A percentile compares a stretch with the other conserved stretches of the same genome.
phyloP scores from a whole-genome alignment of 1,284 basidiomycete genomes.

The Naganishia cerealis region DNA sequence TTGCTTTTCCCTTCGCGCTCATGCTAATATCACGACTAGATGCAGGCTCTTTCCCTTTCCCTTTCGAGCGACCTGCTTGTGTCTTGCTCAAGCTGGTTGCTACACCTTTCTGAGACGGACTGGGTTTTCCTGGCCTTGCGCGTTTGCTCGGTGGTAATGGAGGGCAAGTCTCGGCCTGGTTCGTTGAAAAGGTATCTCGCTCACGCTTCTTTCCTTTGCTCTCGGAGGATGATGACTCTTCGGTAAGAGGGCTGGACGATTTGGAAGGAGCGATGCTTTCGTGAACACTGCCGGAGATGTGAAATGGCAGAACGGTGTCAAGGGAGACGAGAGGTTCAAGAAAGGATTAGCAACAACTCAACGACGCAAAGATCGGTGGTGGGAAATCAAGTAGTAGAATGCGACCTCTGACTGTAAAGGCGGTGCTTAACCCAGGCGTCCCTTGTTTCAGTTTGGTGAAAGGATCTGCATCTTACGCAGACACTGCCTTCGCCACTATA shows the following conservation, averaged over 20 bases:
- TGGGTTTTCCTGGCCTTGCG: conserved; percentile 8
- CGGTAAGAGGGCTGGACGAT: conserved; percentile 9
- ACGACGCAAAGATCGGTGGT: neutral
- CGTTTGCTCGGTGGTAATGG: conserved; percentile 25
- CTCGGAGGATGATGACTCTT: neutral
- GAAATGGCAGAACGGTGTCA: neutral
- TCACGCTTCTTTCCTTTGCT: conserved; percentile 36
- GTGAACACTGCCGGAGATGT: neutral
- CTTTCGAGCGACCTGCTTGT: conserved; percentile 2
- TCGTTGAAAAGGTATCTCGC: conserved; percentile 11
- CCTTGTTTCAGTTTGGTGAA: neutral
- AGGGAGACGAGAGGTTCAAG: neutral
- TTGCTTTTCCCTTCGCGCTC: conserved; percentile 32
- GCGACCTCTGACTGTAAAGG: neutral
- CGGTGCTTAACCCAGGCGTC: neutral
- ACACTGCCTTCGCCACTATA: neutral
- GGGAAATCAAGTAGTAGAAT: neutral
- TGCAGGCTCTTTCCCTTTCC: conserved; percentile 6
- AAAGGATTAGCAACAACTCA: neutral
- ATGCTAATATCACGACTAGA: neutral
- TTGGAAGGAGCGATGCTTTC: neutral
- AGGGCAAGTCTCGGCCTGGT: conserved; percentile 14
- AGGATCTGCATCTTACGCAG: neutral
- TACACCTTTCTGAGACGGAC: neutral
- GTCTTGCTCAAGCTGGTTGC: conserved; percentile 2